Evolutionary conservation across 495 filamentous ascomycete genomes (phyloP), one percentile per base, ranked within the genome.

Genomic region (Aspergillus saccharolyticus): DNA sequence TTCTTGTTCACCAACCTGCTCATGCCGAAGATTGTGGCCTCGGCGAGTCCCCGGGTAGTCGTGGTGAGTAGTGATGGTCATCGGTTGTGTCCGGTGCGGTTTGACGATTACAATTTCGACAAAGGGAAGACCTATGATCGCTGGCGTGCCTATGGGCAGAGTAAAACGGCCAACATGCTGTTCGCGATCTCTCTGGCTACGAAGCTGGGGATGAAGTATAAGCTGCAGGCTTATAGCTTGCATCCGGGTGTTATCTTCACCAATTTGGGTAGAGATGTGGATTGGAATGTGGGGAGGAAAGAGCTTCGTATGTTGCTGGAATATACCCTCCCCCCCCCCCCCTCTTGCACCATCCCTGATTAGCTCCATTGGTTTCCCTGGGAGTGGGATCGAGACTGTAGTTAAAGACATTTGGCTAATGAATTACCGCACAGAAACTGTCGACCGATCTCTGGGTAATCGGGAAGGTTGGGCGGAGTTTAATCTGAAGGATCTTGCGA

Each of bases 1-100:
- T 86, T 85, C 59, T 57, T 86, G 4, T 71, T 86, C 21, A 83
- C 81, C n/a, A 82, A 84, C 53, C 64, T 77, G 62, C 63, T 87
- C 44, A 73, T 84, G 59, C 63, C 66, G 2, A 76, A 79, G 54
- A 59, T 83, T 3, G 54, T 78, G 25, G 60, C 44, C 24, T 55
- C 63, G 1, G 17, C 50, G 25, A 43, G 25, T 9, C 25, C 25
- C 25, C 56, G 67, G 15, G 60, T 76, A 0, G 66, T 74, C 3
- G 69, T 62, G 14, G 64, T 74, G 19, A 61, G 56, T 18, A 74
- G 73, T 54, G 54, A 66, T 30, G 79, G 71, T 1, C 74, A 81
- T 66, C 62, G 66, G 17, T 44, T 73, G 44, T 61, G 64, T 0
- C 75, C 69, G 5, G 61, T 85, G 20, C 65, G 75, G 4, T 83